These are phyloP conservation scores for Penicillium sp. DNA, from an alignment of 2,329 filamentous ascomycete genomes.

Conservation along the genomic window DNA sequence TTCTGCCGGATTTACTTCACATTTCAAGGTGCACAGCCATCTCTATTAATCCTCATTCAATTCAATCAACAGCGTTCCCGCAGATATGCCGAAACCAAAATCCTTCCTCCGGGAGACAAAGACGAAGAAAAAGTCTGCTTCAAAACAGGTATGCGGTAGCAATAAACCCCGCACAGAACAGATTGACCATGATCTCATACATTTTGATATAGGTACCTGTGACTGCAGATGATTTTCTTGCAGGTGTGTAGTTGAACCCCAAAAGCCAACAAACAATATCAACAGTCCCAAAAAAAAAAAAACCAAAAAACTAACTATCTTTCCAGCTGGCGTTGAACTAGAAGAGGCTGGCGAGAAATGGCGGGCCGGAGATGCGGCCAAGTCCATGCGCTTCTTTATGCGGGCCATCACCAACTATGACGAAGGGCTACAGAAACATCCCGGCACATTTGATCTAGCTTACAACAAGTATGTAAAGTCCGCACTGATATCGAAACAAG, in stretches of 20 bases:
- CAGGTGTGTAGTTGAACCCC: constrained; percentile 43
- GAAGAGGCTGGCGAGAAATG: constrained; percentile 75
- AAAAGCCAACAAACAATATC: background rate
- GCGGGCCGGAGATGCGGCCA: constrained; percentile 68
- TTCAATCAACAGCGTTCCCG: background rate
- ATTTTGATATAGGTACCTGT: constrained; percentile 50
- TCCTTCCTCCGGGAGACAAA: constrained; percentile 44
- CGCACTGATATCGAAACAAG: background rate
- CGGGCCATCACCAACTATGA: constrained; percentile 67
- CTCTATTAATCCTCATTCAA: background rate
- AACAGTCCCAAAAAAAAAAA: background rate
- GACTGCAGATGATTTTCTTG: constrained; percentile 67
- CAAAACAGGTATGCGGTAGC: constrained; percentile 36
- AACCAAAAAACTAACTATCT: background rate
- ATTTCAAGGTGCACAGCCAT: constrained; percentile 1
- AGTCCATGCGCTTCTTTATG: constrained; percentile 59
- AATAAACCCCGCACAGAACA: background rate
- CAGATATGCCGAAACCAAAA: constrained; percentile 43
- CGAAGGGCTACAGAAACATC: constrained; percentile 61
- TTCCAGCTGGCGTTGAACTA: constrained; percentile 62
- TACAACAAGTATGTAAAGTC: constrained; percentile 65
- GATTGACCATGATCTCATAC: constrained; percentile 5
- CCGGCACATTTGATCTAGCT: constrained; percentile 66
- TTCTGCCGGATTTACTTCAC: constrained; percentile 10
- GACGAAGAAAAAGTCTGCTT: constrained; percentile 42